Conservation (phyloP, 2,329 filamentous ascomycete species). For the Colletotrichum somersetense region DNA sequence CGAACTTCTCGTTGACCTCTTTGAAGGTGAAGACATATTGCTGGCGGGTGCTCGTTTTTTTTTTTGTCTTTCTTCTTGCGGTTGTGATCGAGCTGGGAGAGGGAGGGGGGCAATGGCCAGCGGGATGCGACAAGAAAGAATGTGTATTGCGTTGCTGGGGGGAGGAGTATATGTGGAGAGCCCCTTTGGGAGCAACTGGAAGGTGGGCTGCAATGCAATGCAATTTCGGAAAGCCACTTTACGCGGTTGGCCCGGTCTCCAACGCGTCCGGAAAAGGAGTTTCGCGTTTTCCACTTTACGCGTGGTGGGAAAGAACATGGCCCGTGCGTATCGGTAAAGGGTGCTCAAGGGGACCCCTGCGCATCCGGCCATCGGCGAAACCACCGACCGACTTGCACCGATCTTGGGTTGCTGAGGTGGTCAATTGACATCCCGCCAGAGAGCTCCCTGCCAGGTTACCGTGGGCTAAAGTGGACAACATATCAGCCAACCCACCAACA, state of each 20-base stretch:
- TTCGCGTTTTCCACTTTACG: constrained; percentile 45
- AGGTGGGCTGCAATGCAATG: constrained; percentile 39
- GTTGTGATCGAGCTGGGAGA: constrained; percentile 32
- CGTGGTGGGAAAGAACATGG: constrained; percentile 14
- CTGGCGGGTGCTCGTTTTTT: not conserved
- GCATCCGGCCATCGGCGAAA: constrained; percentile 40
- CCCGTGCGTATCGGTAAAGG: constrained; percentile 17
- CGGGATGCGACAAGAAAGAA: constrained; percentile 45
- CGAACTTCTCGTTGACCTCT: constrained; percentile 65
- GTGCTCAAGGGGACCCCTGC: constrained; percentile 12
- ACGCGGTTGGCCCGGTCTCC: constrained; percentile 20
- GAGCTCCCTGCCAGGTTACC: constrained; percentile 33
- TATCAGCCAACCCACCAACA: constrained; percentile 27
- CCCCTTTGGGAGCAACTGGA: constrained; percentile 33
- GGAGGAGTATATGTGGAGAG: constrained; percentile 39
- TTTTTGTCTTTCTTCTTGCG: constrained; percentile 7
- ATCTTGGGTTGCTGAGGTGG: constrained; percentile 38
- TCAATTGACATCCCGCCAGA: constrained; percentile 38
- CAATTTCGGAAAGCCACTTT: constrained; percentile 38
- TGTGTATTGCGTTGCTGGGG: constrained; percentile 38
- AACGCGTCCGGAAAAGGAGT: constrained; percentile 37
- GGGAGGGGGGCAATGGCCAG: constrained; percentile 36
- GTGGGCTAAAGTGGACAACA: constrained; percentile 35
- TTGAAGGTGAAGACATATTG: constrained; percentile 59
- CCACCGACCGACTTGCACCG: constrained; percentile 40